Evolutionary conservation across 2,329 filamentous ascomycete genomes (phyloP), one percentile per base, ranked within the genome.

Genomic region (Sporothrix protearum): DNA sequence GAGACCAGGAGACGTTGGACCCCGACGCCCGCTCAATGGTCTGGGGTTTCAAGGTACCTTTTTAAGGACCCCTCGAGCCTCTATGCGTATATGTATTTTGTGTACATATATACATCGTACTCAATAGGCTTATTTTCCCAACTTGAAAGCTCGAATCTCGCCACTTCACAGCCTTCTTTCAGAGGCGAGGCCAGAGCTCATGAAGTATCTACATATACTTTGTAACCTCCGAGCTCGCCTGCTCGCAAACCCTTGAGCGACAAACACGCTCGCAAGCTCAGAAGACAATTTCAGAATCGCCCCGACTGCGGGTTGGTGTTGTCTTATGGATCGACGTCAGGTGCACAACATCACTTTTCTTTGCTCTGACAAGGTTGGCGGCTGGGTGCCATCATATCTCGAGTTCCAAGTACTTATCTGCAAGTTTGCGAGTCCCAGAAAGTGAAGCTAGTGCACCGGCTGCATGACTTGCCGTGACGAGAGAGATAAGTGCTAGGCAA

Each of bases 291-390:
- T 9, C 25, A 16, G 55, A 16, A 36, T 22, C 33, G 59, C 59
- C 36, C 9, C n/a, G 59, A 14, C 22, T 16, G 36, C 42, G 14
- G 14, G 42, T 45, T 45, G 42, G 16, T 22, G 3, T 63, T 45
- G 36, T 45, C 59, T 63, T 33, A 45, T 36, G 59, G 59, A 64
- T 45, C 59, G 36, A 64, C 59, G 59, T 45, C 59, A 45, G 59
- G 36, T 64, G 59, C 36, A 42, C 59, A 45, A 47, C 12, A 45
- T 10, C 12, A 12, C 12, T 19, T 47, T 19, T 47, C 42, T 47
- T 12, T 8, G 14, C 42, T 47, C 42, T 47, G 42, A 47, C 42
- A 47, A 47, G 42, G 42, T 47, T 47, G 42, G 49, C 16, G 42
- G 42, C 19, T 47, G 42, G 49, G 49, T 22, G 49, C 49, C 22